Evolutionary conservation across 2,329 filamentous ascomycete genomes (phyloP), one percentile per base, ranked within the genome.

Genomic region (Fusarium multiceps): DNA sequence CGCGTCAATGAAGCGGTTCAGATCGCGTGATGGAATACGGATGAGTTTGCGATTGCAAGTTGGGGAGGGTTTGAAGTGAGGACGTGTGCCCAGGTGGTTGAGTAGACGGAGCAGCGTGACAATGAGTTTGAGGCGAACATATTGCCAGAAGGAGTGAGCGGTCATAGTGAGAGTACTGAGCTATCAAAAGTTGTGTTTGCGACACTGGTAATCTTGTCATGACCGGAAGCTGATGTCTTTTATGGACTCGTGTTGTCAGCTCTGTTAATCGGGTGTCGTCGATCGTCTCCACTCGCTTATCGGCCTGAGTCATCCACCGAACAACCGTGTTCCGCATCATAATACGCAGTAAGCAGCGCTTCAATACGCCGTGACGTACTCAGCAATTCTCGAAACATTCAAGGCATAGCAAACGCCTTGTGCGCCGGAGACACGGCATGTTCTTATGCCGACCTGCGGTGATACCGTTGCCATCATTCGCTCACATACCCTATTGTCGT

Each of bases 11-110:
- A 69, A 74, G 12, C 76, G 75, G 2, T 67, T 69, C 0, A 55
- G 47, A 13, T 77, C 68, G 3, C 77, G 77, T 0, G 76, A 77
- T 16, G 78, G 76, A 20, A 80, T 74, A 20, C 55, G 68, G 2
- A 69, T 55, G 1, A 7, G 2, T 40, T 65, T 74, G 43, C 74
- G 69, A 0, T n/a, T 46, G 49, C 61, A 67, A 3, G 40, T 48
- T 12, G 55, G n/a, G 0, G 71, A 69, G 3, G 65, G 71, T 3
- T 14, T 41, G 3, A 68, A 49, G 30, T 71, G 59, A 37, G 40
- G 28, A 16, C 63, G 66, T 0, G 68, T 70, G 12, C 43, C 59
- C 14, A 66, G 5, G 28, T 68, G 66, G 20, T 64, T 73, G 23
- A 73, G 7, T 0, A 71, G 13, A 16, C 72, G 71, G 1, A 74